Conservation (phyloP, 306 rosid genomes). For the Arachis hypogaea region DNA sequence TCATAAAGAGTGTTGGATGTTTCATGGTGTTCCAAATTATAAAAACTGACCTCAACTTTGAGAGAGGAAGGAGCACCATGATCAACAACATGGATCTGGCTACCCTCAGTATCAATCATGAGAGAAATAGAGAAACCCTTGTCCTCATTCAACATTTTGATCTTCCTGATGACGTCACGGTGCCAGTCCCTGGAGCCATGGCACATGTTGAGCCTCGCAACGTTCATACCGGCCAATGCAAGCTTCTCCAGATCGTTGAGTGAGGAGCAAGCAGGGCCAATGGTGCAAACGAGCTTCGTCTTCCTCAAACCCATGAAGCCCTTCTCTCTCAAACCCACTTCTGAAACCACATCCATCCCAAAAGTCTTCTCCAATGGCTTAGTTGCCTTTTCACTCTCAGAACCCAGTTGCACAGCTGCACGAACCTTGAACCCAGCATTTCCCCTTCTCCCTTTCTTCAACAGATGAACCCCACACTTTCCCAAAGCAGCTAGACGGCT, state of each 20-base stretch:
- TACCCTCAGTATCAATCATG: slow-evolving; percentile 93
- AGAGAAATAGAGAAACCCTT: slow-evolving; percentile 73
- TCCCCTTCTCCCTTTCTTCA: slow-evolving; percentile 44
- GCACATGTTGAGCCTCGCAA: slow-evolving; percentile 92
- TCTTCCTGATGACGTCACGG: slow-evolving; percentile 65
- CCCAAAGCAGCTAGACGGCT: slow-evolving; percentile 31
- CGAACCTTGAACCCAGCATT: slow-evolving; percentile 43
- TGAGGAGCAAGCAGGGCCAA: slow-evolving; percentile 77
- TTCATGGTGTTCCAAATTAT: slow-evolving; percentile 20
- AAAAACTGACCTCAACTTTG: slow-evolving; percentile 67
- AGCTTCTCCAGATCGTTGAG: slow-evolving; percentile 75
- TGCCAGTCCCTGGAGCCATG: slow-evolving; percentile 88
- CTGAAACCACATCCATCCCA: slow-evolving; percentile 75
- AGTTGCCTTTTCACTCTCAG: slow-evolving; percentile 48
- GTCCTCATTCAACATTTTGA: slow-evolving; percentile 73
- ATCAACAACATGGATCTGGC: slow-evolving; percentile 87
- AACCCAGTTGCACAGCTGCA: slow-evolving; percentile 55
- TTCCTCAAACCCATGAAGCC: slow-evolving; percentile 85
- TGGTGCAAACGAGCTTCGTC: slow-evolving; percentile 86
- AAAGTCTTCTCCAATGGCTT: slow-evolving; percentile 48
- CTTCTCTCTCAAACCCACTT: slow-evolving; percentile 69
- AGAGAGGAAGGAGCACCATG: slow-evolving; percentile 84
- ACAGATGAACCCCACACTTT: slow-evolving; percentile 36
- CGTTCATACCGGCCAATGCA: slow-evolving; percentile 85
- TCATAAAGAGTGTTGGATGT: slow-evolving; percentile 11